Percentiles rank a stretch among this genome's conserved stretches.
Evolutionary conservation across 2,329 filamentous ascomycete genomes (phyloP).

Genomic region (Beauveria varroae): DNA sequence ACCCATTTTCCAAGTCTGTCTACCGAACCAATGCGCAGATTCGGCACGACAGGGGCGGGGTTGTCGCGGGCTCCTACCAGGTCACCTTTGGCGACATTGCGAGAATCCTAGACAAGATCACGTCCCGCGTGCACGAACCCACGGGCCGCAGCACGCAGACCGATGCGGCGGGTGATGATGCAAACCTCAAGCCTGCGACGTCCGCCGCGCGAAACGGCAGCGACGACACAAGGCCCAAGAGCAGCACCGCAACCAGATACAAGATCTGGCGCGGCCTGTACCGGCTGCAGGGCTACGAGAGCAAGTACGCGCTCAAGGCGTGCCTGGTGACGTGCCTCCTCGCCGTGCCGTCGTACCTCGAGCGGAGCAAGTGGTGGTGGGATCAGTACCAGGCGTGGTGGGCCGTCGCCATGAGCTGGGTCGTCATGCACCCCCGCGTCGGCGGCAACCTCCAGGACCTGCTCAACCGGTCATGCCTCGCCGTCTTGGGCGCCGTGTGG

Average conservation of each 20-base stretch:
- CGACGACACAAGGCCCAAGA: conserved; percentile 17
- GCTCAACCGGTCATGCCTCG: conserved; percentile 41
- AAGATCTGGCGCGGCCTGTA: conserved; percentile 43
- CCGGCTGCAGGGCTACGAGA: conserved; percentile 49
- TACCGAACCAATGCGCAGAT: conserved; percentile 49
- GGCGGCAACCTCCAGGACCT: conserved; percentile 53
- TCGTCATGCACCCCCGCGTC: conserved; percentile 42
- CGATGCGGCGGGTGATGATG: not conserved
- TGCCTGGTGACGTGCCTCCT: conserved; percentile 42
- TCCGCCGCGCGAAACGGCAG: conserved; percentile 1
- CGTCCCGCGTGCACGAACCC: conserved; percentile 29
- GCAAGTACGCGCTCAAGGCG: conserved; percentile 50
- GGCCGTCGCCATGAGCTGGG: conserved; percentile 50
- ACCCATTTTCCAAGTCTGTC: conserved; percentile 45
- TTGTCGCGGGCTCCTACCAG: conserved; percentile 45
- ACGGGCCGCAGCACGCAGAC: not conserved
- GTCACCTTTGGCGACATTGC: conserved; percentile 38
- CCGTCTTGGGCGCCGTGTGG: conserved; percentile 47
- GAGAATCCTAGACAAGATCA: conserved; percentile 35
- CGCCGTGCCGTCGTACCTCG: conserved; percentile 46
- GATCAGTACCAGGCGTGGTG: conserved; percentile 50
- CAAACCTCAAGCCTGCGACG: conserved; percentile 9
- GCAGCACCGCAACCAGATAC: conserved; percentile 34
- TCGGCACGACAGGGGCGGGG: conserved; percentile 50
- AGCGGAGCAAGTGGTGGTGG: conserved; percentile 41